Evolutionary conservation across 148 eudicot species (phyloP).

Genomic region (Selenicereus undatus): DNA sequence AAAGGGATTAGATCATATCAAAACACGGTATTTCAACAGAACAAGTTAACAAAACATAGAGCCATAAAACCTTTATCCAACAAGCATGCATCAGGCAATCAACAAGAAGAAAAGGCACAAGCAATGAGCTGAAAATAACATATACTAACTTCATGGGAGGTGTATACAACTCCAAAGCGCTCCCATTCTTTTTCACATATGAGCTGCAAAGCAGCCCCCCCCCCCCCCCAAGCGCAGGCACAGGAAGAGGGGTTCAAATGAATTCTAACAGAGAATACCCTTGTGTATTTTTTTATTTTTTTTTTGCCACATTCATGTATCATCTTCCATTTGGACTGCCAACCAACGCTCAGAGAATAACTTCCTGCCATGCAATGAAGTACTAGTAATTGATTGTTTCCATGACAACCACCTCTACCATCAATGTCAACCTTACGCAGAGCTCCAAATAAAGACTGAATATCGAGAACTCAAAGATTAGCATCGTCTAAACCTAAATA

Average conservation of each 20-base stretch:
- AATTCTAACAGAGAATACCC: background rate
- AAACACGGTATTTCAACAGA: background rate
- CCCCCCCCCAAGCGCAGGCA: too few relatives aligned
- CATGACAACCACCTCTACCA: background rate
- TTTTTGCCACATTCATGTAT: background rate
- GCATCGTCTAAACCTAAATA: too few relatives aligned
- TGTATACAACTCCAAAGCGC: background rate
- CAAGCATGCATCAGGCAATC: too few relatives aligned
- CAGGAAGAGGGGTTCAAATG: background rate
- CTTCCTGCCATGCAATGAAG: background rate
- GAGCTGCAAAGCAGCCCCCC: too few relatives aligned
- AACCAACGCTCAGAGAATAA: background rate
- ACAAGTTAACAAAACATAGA: too few relatives aligned
- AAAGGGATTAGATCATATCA: conserved; percentile 15
- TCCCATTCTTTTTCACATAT: background rate
- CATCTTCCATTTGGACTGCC: background rate
- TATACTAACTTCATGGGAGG: background rate
- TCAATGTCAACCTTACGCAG: background rate
- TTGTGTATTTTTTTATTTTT: too few relatives aligned
- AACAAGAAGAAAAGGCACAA: too few relatives aligned
- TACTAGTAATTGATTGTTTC: background rate
- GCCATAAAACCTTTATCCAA: too few relatives aligned
- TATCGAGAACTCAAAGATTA: too few relatives aligned
- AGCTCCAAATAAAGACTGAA: background rate
- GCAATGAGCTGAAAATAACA: background rate